Evolutionary conservation across 805 yeast genomes (phyloP).

Genomic region (Saccharomycopsis amapae): DNA sequence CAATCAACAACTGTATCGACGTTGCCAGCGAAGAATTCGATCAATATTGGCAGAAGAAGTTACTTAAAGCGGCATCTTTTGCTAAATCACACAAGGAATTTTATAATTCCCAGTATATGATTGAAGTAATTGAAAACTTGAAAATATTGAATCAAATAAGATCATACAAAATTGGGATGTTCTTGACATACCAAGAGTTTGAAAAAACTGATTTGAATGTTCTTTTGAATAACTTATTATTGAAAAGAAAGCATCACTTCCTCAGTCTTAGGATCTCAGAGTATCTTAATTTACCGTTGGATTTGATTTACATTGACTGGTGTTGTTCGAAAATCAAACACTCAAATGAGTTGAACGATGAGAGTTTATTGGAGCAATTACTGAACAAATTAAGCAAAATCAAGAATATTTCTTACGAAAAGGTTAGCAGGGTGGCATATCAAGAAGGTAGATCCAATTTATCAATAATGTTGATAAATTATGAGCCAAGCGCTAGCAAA

Average conservation of each 20-base stretch:
- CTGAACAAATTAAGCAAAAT: conserved; percentile 37
- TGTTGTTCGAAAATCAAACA: conserved; percentile 60
- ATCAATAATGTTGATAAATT: conserved; percentile 57
- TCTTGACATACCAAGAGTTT: conserved; percentile 54
- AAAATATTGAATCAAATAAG: conserved; percentile 68
- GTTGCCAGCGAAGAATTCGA: conserved; percentile 78
- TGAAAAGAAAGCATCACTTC: conserved; percentile 51
- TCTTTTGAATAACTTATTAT: conserved; percentile 46
- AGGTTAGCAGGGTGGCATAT: conserved; percentile 57
- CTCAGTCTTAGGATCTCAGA: conserved; percentile 58
- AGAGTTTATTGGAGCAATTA: conserved; percentile 45
- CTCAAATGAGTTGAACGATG: conserved; percentile 50
- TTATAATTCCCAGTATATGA: conserved; percentile 54
- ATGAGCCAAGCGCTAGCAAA: conserved; percentile 57
- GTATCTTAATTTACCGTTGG: conserved; percentile 39
- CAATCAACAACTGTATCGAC: conserved; percentile 62
- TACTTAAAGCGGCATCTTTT: conserved; percentile 75
- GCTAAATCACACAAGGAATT: conserved; percentile 63
- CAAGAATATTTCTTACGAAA: conserved; percentile 46
- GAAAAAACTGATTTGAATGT: conserved; percentile 37
- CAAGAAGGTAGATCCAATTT: conserved; percentile 74
- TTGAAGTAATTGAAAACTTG: conserved; percentile 52
- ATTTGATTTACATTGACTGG: conserved; percentile 67
- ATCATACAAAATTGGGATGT: conserved; percentile 56
- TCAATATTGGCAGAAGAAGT: conserved; percentile 68